These are phyloP conservation scores for Phyllosticta paracitricarpa DNA, from an alignment of 2,329 filamentous ascomycete species.

Conservation along the genomic window DNA sequence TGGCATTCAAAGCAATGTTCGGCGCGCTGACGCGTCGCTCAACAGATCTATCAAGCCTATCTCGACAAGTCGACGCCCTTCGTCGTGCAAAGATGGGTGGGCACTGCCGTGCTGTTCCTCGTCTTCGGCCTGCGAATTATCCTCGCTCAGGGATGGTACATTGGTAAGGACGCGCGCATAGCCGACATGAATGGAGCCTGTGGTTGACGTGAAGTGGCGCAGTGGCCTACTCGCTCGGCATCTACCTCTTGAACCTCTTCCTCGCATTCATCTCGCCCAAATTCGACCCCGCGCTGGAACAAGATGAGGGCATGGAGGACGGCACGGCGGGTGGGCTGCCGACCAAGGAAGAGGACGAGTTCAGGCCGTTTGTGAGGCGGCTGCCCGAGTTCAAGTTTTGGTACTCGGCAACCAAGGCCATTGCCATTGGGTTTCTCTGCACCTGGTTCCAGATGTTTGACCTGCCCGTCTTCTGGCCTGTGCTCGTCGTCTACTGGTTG, in stretches of 20 bases:
- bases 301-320: conserved; percentile 95
- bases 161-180: conserved; percentile 50
- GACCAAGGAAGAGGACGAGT: conserved; percentile 94
- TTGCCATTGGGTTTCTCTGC: conserved; percentile 74
- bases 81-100: conserved; percentile 80
- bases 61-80: conserved; percentile 90
- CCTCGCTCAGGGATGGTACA: conserved; percentile 95
- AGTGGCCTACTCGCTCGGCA: conserved; percentile 96
- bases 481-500: conserved; percentile 96
- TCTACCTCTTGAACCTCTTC: conserved; percentile 98
- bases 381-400: conserved; percentile 99
- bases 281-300: conserved; percentile 92
- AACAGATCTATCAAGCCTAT: conserved; percentile 82
- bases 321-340: conserved; percentile 68
- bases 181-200: background rate
- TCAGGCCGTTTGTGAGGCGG: conserved; percentile 90
- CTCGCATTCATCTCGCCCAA: conserved; percentile 97
- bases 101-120: conserved; percentile 64
- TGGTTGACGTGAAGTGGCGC: background rate
- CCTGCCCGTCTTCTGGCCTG: conserved; percentile 97
- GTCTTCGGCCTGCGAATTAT: conserved; percentile 86
- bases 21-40: background rate
- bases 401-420: conserved; percentile 86
- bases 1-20: background rate
- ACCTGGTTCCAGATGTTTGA: conserved; percentile 93